phyloP scores from a whole-genome alignment of 2,329 filamentous ascomycete species.

The Berkeleyomyces rouxiae region DNA sequence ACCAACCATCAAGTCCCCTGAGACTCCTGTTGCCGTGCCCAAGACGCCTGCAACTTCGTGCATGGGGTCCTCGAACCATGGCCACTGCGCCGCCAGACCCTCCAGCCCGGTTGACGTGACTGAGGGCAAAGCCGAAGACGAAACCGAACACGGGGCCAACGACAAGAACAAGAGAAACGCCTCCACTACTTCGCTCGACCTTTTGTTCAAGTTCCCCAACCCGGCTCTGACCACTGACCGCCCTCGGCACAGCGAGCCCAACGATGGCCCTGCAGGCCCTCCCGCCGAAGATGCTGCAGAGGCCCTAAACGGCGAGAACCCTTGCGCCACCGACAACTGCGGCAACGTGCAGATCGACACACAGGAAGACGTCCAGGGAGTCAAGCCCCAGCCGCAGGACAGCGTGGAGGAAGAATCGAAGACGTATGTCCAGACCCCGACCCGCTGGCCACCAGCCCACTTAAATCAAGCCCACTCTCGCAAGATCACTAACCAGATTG shows the following conservation, averaged over 20 bases:
- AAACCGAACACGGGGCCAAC: not conserved
- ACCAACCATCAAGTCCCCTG: not conserved
- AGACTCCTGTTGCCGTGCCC: not conserved
- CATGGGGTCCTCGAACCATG: too few species aligned
- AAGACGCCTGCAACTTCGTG: not conserved
- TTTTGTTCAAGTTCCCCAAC: too few species aligned
- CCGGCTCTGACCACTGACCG: not conserved
- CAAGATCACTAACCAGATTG: not conserved
- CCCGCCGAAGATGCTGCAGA: not conserved
- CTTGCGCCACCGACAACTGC: not conserved
- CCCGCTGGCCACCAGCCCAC: not conserved
- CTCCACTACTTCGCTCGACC: not conserved
- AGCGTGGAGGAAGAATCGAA: not conserved
- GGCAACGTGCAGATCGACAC: not conserved
- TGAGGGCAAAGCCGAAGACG: too few species aligned
- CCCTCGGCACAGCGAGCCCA: not conserved
- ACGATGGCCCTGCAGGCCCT: not conserved
- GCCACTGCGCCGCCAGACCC: not conserved
- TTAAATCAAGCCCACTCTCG: not conserved
- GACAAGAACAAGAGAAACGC: not conserved
- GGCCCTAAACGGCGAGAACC: not conserved
- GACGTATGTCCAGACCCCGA: not conserved
- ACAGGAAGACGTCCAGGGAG: not conserved
- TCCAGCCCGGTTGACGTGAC: not conserved
- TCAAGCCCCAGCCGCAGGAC: not conserved